Evolutionary conservation across 1,284 basidiomycete species (phyloP).

Genomic region (Rhodotorula sp.): DNA sequence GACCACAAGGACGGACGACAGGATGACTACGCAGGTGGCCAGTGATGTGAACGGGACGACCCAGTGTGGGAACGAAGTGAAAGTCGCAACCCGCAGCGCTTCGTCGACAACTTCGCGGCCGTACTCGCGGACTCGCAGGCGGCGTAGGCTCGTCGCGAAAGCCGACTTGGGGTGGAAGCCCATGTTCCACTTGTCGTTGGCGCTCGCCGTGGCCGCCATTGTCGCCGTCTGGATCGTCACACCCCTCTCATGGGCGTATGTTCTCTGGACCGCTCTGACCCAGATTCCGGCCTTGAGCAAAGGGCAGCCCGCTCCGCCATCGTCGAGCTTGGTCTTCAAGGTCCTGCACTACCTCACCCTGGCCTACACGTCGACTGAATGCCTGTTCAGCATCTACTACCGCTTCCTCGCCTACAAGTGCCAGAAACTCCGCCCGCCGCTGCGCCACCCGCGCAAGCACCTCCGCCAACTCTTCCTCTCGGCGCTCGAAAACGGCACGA

Average conservation of each 20-base stretch:
- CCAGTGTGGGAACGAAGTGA: no score
- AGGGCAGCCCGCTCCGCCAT: constrained; percentile 15
- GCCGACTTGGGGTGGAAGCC: constrained; percentile 1
- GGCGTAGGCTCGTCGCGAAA: not conserved
- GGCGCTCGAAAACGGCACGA: constrained; percentile 55
- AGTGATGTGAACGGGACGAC: no score
- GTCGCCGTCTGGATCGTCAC: constrained; percentile 67
- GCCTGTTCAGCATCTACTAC: constrained; percentile 74
- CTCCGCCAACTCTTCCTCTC: constrained; percentile 62
- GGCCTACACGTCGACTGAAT: constrained; percentile 52
- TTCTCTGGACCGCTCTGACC: constrained; percentile 53
- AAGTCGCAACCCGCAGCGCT: no score
- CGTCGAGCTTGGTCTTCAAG: constrained; percentile 9
- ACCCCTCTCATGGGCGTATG: constrained; percentile 68
- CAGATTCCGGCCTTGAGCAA: not conserved
- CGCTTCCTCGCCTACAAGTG: constrained; percentile 61
- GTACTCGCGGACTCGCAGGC: not conserved
- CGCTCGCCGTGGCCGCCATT: constrained; percentile 49
- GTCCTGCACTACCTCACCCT: constrained; percentile 26
- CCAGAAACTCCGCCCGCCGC: constrained; percentile 23
- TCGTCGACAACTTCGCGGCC: not conserved
- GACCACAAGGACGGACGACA: no score
- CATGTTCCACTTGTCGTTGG: constrained; percentile 18
- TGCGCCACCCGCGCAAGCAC: constrained; percentile 46
- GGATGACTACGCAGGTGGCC: no score